A percentile compares a stretch with the other conserved stretches of the same genome.
Conservation (phyloP, 345 rosid genomes). For the Durio zibethinus region DNA sequence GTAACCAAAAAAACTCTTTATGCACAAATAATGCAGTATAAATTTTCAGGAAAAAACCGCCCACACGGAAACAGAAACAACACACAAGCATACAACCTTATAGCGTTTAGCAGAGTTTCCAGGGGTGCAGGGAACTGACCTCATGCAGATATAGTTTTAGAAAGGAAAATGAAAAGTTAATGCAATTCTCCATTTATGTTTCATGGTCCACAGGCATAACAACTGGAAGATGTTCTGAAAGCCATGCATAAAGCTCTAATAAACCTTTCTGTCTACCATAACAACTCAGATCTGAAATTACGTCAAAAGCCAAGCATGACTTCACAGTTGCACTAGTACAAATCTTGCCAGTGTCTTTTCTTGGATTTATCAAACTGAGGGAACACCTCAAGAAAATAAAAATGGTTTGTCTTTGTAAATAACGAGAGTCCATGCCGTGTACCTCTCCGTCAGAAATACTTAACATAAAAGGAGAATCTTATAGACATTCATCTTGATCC, state of each 20-base stretch:
- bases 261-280: constrained; percentile 44
- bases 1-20: background rate
- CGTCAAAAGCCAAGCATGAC: constrained; percentile 24
- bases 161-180: constrained; percentile 56
- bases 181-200: constrained; percentile 38
- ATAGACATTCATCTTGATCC: constrained; percentile 46
- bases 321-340: constrained; percentile 29
- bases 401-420: constrained; percentile 63
- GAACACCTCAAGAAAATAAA: constrained; percentile 72
- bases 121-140: constrained; percentile 38
- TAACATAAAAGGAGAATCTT: constrained; percentile 70
- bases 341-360: constrained; percentile 30
- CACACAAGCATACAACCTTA: background rate
- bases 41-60: background rate
- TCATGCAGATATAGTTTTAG: constrained; percentile 66
- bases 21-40: background rate
- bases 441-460: constrained; percentile 38
- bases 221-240: constrained; percentile 40
- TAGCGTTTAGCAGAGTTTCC: background rate
- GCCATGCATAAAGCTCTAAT: constrained; percentile 58
- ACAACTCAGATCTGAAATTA: constrained; percentile 19
- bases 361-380: constrained; percentile 43
- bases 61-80: background rate
- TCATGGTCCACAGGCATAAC: constrained; percentile 29
- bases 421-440: constrained; percentile 28